A percentile compares a stretch with the other conserved stretches of the same genome.
phyloP scores from a whole-genome alignment of 192 early-diverging fungal genomes.

The Funneliformis mosseae region DNA sequence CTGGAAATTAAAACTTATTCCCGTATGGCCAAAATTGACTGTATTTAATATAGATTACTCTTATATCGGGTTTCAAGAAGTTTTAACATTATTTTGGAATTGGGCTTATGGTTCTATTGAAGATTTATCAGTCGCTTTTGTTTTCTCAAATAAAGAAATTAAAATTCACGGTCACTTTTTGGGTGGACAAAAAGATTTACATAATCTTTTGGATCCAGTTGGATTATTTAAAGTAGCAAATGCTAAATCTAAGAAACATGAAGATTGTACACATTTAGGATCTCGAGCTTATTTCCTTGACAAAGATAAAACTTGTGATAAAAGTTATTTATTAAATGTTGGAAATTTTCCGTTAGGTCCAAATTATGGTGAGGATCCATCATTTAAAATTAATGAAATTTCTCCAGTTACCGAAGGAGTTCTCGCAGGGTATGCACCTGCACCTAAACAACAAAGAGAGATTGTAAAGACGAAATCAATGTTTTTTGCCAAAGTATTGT shows the following conservation, averaged over 20 bases:
- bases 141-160: not conserved
- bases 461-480: slow-evolving; percentile 21
- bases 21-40: slow-evolving; percentile 16
- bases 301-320: not conserved
- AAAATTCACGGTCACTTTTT: not conserved
- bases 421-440: not conserved
- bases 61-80: not conserved
- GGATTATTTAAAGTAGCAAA: not conserved
- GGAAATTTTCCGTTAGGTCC: slow-evolving; percentile 17
- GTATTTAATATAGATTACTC: not conserved
- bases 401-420: slow-evolving; percentile 6
- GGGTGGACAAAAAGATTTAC: not conserved
- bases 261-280: not conserved
- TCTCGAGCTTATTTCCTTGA: slow-evolving; percentile 13
- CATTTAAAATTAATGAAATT: not conserved
- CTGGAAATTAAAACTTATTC: slow-evolving; percentile 34
- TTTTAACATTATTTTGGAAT: not conserved
- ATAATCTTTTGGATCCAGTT: not conserved
- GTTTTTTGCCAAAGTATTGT: slow-evolving; percentile 7
- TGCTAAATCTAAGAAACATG: not conserved
- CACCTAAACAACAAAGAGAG: slow-evolving; percentile 2
- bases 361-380: not conserved
- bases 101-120: not conserved
- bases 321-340: slow-evolving; percentile 17
- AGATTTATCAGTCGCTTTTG: not conserved